Evolutionary conservation across 495 filamentous ascomycete genomes (phyloP).

Genomic region (Polyplosphaeria fusca): DNA sequence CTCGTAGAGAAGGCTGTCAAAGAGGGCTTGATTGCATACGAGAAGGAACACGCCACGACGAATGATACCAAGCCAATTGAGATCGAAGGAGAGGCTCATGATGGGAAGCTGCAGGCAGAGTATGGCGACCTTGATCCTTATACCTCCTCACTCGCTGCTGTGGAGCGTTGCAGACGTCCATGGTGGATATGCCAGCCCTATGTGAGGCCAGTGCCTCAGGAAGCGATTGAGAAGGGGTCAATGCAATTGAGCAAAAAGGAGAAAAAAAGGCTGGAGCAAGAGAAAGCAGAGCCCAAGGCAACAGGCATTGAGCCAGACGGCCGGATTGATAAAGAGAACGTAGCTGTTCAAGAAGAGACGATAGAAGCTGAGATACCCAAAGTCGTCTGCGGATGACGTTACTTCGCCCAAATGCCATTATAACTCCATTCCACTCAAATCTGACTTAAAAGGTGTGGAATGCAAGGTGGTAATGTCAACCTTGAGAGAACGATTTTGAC

Average conservation of each 20-base stretch:
- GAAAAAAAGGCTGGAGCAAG: slow-evolving; percentile 40
- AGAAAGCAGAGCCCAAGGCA: slow-evolving; percentile 36
- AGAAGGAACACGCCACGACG: slow-evolving; percentile 31
- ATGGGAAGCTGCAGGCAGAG: too few relatives aligned
- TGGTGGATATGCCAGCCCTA: slow-evolving; percentile 95
- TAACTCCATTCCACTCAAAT: too few relatives aligned
- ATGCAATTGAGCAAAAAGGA: slow-evolving; percentile 63
- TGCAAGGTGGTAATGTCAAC: too few relatives aligned
- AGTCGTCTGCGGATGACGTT: slow-evolving; percentile 44
- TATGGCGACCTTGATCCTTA: slow-evolving; percentile 13
- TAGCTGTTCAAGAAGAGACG: slow-evolving; percentile 33
- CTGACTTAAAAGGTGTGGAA: too few relatives aligned
- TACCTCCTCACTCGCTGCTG: slow-evolving; percentile 63
- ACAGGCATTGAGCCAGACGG: slow-evolving; percentile 29
- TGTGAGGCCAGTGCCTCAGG: slow-evolving; percentile 79
- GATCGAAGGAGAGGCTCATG: slow-evolving; percentile 12
- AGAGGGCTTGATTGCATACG: slow-evolving; percentile 71
- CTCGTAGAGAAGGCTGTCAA: slow-evolving; percentile 69
- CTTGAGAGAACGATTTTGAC: too few relatives aligned
- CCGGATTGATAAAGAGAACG: slow-evolving; percentile 15
- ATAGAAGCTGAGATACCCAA: slow-evolving; percentile 40
- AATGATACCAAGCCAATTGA: slow-evolving; percentile 2
- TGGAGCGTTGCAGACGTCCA: slow-evolving; percentile 69
- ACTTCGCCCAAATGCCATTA: too few relatives aligned
- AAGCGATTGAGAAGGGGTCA: slow-evolving; percentile 78